Evolutionary conservation across 768 basidiomycete genomes (phyloP).

Genomic region (Pleurotus citrinopileatus): DNA sequence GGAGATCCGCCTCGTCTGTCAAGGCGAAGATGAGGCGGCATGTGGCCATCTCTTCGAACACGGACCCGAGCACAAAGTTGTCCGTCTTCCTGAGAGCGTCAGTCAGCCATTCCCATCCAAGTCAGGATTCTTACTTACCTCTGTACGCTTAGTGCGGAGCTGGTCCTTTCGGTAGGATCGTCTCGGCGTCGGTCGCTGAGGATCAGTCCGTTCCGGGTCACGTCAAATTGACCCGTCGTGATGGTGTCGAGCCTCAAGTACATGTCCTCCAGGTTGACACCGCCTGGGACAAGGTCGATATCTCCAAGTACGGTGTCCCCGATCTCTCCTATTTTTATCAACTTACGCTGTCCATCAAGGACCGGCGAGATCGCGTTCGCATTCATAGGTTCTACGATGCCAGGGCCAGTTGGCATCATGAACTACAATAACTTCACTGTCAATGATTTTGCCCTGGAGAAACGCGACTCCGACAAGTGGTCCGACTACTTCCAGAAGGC

Average conservation of each 20-base stretch:
- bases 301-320: background rate
- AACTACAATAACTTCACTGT: slow-evolving; percentile 4
- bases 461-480: background rate
- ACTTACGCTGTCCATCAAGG: background rate
- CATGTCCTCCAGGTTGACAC: slow-evolving; percentile 4
- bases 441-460: background rate
- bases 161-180: slow-evolving; percentile 9
- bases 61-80: slow-evolving; percentile 5
- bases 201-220: slow-evolving; percentile 2
- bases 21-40: background rate
- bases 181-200: background rate
- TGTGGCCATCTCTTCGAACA: slow-evolving; percentile 7
- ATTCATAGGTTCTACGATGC: slow-evolving; percentile 1
- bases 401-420: slow-evolving; percentile 2
- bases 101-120: background rate
- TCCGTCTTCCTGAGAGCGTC: slow-evolving; percentile 9
- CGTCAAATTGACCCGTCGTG: slow-evolving; percentile 4
- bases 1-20: slow-evolving; percentile 6
- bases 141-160: background rate
- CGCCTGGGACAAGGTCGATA: background rate
- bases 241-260: slow-evolving; percentile 5
- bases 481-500: slow-evolving; percentile 1
- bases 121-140: background rate
- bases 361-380: slow-evolving; percentile 1
- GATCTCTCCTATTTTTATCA: background rate